These are phyloP conservation scores for Blastocystis sp. DNA, from an alignment of 352 stramenopile species.

Conservation along the genomic window DNA sequence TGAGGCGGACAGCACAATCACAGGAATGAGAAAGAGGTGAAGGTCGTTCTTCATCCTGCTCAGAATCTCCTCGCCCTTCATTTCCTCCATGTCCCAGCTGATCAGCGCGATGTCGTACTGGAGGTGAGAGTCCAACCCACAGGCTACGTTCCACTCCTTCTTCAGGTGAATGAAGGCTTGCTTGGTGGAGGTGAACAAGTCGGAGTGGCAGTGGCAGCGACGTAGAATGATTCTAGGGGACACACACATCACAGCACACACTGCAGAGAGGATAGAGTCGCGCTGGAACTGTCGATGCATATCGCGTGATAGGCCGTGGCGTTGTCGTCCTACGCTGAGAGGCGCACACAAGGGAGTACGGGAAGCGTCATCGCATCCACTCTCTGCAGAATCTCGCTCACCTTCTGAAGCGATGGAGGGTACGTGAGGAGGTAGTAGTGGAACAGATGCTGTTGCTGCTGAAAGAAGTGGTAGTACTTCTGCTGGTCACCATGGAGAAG, in stretches of 20 bases:
- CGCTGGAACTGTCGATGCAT: slow-evolving; percentile 24
- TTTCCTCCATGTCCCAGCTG: not conserved
- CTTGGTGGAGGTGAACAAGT: not conserved
- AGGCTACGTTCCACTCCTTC: not conserved
- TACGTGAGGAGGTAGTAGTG: slow-evolving; percentile 47
- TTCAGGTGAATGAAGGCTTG: slow-evolving; percentile 3
- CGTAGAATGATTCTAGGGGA: slow-evolving; percentile 1
- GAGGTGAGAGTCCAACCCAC: not conserved
- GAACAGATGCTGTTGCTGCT: slow-evolving; percentile 26
- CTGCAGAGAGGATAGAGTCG: slow-evolving; percentile 17
- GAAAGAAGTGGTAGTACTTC: slow-evolving; percentile 62
- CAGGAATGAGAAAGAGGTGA: slow-evolving; percentile 58
- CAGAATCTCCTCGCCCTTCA: slow-evolving; percentile 15
- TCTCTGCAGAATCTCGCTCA: slow-evolving; percentile 30
- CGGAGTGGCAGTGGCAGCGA: not conserved
- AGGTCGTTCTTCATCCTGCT: slow-evolving; percentile 46
- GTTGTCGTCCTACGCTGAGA: not conserved
- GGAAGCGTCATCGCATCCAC: not conserved
- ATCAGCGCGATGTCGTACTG: slow-evolving; percentile 59
- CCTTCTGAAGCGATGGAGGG: slow-evolving; percentile 18
- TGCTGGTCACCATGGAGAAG: not conserved
- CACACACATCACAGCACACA: not conserved
- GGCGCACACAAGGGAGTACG: not conserved
- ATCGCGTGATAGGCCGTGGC: not conserved
- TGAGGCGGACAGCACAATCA: slow-evolving; percentile 43